Percentiles rank a stretch among this genome's conserved stretches.
Conservation (phyloP, 305 asterid genomes). For the Fraxinus ornus region DNA sequence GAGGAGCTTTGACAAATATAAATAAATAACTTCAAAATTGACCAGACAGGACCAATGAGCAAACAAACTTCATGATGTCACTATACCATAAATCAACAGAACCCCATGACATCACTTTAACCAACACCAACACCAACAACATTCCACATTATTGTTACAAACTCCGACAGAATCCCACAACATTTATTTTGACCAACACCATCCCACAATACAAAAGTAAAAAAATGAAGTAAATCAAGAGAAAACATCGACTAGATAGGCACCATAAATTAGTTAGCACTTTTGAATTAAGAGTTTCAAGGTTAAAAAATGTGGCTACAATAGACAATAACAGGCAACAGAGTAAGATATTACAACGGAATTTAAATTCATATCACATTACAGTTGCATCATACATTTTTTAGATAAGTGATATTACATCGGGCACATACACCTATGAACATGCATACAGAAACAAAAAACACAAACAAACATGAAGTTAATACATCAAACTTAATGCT, state of each 20-base stretch:
- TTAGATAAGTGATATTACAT: constrained; percentile 3
- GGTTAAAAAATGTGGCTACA: background rate
- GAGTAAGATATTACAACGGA: background rate
- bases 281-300: background rate
- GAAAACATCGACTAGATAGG: background rate
- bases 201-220: background rate
- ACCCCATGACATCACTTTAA: background rate
- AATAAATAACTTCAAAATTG: background rate
- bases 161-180: background rate
- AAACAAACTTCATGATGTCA: constrained; percentile 11
- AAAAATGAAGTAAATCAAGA: background rate
- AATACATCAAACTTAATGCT: background rate
- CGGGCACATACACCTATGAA: background rate
- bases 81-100: constrained; percentile 5
- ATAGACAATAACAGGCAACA: background rate
- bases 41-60: constrained; percentile 3
- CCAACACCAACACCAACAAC: background rate
- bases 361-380: constrained; percentile 3
- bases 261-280: background rate
- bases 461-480: background rate
- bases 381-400: background rate
- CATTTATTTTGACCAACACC: background rate
- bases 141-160: background rate
- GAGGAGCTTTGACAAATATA: background rate
- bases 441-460: background rate